phyloP scores from a whole-genome alignment of 148 eudicot genomes.

The Amaranthus cruentus region DNA sequence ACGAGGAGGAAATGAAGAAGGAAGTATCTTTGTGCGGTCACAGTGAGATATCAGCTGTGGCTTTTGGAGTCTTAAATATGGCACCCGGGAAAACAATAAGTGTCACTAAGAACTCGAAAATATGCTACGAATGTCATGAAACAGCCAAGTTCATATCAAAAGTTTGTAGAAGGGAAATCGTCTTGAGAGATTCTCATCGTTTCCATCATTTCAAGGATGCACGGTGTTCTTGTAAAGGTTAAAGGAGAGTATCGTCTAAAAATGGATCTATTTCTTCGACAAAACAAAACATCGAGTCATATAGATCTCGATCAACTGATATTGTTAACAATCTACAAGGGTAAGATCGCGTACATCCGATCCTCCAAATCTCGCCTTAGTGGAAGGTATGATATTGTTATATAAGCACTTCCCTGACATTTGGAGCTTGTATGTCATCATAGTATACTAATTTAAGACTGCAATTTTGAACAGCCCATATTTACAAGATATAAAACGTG shows the following conservation, averaged over 20 bases:
- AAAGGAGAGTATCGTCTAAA: background rate
- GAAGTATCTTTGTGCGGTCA: conserved; percentile 41
- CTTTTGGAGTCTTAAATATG: conserved; percentile 44
- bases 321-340: too few species aligned
- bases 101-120: conserved; percentile 46
- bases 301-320: too few species aligned
- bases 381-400: too few species aligned
- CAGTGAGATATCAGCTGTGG: conserved; percentile 51
- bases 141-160: conserved; percentile 46
- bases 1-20: conserved; percentile 35
- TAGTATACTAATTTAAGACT: background rate
- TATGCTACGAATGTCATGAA: conserved; percentile 59
- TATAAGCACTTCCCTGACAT: background rate
- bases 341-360: too few species aligned
- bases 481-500: conserved; percentile 4
- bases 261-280: too few species aligned
- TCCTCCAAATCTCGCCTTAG: too few species aligned
- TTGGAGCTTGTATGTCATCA: background rate
- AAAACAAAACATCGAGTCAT: too few species aligned
- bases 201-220: conserved; percentile 61
- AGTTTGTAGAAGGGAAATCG: conserved; percentile 32
- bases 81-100: conserved; percentile 39
- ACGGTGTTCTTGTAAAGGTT: conserved; percentile 54
- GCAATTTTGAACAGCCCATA: background rate
- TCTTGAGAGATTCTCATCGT: conserved; percentile 43